These are phyloP conservation scores for Anthracocystis panici-leucophaei DNA, from an alignment of 1,284 basidiomycete species.

Conservation along the genomic window DNA sequence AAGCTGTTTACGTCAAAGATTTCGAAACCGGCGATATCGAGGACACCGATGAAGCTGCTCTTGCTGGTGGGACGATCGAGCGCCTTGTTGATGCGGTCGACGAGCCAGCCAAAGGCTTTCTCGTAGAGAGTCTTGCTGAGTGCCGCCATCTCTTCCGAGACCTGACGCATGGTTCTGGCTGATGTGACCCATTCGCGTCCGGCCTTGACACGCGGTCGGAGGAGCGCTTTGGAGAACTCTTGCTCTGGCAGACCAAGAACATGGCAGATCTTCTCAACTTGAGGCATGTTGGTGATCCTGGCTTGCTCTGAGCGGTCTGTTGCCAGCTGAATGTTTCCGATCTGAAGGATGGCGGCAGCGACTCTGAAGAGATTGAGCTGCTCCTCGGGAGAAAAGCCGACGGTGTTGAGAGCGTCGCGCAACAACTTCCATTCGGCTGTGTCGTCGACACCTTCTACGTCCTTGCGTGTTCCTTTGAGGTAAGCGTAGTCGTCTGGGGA, in stretches of 20 bases:
- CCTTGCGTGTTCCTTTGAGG: slow-evolving; percentile 86
- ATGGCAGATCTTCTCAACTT: slow-evolving; percentile 86
- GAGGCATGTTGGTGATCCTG: slow-evolving; percentile 74
- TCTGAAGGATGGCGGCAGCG: slow-evolving; percentile 91
- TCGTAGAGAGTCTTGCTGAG: slow-evolving; percentile 97
- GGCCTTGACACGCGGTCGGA: slow-evolving; percentile 82
- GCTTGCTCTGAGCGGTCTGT: slow-evolving; percentile 89
- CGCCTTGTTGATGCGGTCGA: slow-evolving; percentile 93
- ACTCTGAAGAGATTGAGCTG: slow-evolving; percentile 95
- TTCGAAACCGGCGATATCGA: slow-evolving; percentile 99
- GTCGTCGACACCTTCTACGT: slow-evolving; percentile 96
- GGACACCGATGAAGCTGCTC: slow-evolving; percentile 95
- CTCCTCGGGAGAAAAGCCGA: slow-evolving; percentile 86
- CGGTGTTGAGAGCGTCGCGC: slow-evolving; percentile 83
- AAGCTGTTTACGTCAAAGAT: slow-evolving; percentile 79
- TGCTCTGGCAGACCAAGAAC: slow-evolving; percentile 89
- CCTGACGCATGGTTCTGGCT: slow-evolving; percentile 89
- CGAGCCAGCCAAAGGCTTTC: slow-evolving; percentile 92
- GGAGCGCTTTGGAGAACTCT: slow-evolving; percentile 83
- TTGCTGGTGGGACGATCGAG: slow-evolving; percentile 89
- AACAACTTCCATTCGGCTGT: slow-evolving; percentile 86
- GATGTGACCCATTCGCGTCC: slow-evolving; percentile 98
- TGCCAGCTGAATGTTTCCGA: slow-evolving; percentile 90
- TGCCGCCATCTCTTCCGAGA: slow-evolving; percentile 89
- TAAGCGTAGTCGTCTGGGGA: slow-evolving; percentile 87